Evolutionary conservation across 495 filamentous ascomycete species (phyloP).

Genomic region (Penicillium paradoxum): DNA sequence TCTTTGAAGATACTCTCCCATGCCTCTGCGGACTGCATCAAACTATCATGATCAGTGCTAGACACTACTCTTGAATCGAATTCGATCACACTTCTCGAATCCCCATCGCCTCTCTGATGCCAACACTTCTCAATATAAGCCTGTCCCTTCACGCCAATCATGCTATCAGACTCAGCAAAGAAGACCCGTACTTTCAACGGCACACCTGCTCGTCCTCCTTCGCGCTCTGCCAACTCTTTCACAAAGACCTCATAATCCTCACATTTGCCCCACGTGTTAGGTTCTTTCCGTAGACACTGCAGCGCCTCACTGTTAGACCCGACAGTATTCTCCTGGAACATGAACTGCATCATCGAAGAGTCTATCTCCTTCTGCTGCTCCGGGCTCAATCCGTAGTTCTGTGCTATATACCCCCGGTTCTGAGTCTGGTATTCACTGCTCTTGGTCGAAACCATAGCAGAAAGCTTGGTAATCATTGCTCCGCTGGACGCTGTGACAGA

Average conservation of each 20-base stretch:
- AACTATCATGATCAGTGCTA: constrained; percentile 30
- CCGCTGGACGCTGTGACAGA: constrained; percentile 23
- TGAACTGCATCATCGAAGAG: constrained; percentile 10
- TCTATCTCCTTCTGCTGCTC: constrained; percentile 21
- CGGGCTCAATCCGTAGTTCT: constrained; percentile 14
- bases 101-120: constrained; percentile 3
- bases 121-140: constrained; percentile 32
- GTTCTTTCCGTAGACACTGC: constrained; percentile 25
- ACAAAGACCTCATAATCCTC: constrained; percentile 27
- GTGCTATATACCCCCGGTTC: constrained; percentile 17
- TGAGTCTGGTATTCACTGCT: constrained; percentile 1
- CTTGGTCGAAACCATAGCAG: background rate
- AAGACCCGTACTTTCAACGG: constrained; percentile 17
- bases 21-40: constrained; percentile 17
- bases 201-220: background rate
- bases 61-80: constrained; percentile 15
- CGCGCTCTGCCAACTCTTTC: constrained; percentile 9
- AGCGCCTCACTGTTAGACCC: constrained; percentile 34
- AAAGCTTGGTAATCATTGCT: constrained; percentile 9
- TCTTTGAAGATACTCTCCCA: constrained; percentile 19
- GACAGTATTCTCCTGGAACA: constrained; percentile 26
- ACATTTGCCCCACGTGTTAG: constrained; percentile 24
- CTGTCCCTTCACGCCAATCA: constrained; percentile 29
- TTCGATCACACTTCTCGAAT: constrained; percentile 7
- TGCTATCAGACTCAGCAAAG: constrained; percentile 24